Percentiles rank a stretch among this genome's conserved stretches.
phyloP scores from a whole-genome alignment of 2,329 filamentous ascomycete species.

The Dendrostoma leiphaemia region DNA sequence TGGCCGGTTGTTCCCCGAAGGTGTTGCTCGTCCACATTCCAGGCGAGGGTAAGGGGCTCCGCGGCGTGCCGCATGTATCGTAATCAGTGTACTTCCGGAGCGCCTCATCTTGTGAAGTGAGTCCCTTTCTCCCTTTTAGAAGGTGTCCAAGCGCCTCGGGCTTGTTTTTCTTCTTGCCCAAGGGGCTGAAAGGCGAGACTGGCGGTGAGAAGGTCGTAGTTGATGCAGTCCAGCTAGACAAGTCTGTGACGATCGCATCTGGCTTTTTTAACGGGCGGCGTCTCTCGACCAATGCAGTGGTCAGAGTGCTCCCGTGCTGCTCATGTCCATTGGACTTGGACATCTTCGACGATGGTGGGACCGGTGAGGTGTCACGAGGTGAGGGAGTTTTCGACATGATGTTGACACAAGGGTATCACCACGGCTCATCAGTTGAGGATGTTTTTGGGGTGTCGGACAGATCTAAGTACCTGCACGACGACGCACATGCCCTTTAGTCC shows the following conservation, averaged over 20 bases:
- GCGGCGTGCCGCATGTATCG: constrained; percentile 2
- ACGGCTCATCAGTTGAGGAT: background rate
- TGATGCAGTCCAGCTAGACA: background rate
- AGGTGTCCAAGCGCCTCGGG: constrained; percentile 2
- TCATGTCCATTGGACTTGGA: background rate
- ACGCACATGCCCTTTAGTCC: background rate
- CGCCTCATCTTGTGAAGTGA: constrained; percentile 2
- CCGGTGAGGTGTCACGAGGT: background rate
- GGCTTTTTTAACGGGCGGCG: background rate
- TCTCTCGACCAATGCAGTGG: background rate
- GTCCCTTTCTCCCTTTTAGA: background rate
- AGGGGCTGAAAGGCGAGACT: background rate
- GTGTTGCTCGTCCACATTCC: constrained; percentile 1
- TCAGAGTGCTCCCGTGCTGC: too few relatives aligned
- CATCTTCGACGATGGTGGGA: background rate
- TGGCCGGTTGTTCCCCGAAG: constrained; percentile 3
- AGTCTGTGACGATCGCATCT: background rate
- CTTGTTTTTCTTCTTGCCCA: background rate
- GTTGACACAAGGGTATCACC: background rate
- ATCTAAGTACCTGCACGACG: background rate
- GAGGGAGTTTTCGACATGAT: background rate
- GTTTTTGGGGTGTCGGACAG: background rate
- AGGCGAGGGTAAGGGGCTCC: background rate
- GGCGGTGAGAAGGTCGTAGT: background rate
- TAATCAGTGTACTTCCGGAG: constrained; percentile 14